These are phyloP conservation scores for Cryptococcus depauperatus DNA, from an alignment of 1,284 basidiomycete species.

Conservation along the genomic window DNA sequence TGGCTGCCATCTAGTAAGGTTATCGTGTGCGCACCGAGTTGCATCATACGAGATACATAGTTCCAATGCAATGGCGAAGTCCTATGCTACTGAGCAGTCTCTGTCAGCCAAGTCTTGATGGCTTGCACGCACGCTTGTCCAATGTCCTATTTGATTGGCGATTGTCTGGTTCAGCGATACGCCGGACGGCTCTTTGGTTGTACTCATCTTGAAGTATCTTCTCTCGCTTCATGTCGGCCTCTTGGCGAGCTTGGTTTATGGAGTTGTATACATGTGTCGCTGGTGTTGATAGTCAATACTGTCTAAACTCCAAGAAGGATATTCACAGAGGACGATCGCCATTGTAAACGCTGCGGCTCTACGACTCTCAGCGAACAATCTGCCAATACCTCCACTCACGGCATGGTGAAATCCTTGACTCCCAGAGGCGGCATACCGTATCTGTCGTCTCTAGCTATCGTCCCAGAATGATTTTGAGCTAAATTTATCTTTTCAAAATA, in stretches of 20 bases:
- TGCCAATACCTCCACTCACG: conserved; percentile 13
- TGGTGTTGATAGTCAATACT: conserved; percentile 1
- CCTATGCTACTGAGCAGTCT: too few species aligned
- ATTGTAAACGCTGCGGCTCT: conserved; percentile 31
- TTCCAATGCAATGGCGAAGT: too few species aligned
- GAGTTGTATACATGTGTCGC: conserved; percentile 24
- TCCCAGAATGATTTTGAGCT: too few species aligned
- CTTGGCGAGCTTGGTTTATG: conserved; percentile 20
- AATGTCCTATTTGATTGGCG: too few species aligned
- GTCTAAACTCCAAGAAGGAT: neutral
- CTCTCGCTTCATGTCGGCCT: conserved; percentile 20
- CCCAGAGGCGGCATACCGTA: conserved; percentile 25
- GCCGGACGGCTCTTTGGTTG: conserved; percentile 2
- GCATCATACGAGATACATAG: too few species aligned
- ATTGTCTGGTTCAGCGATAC: too few species aligned
- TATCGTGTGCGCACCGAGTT: too few species aligned
- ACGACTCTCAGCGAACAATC: neutral
- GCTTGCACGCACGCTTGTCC: too few species aligned
- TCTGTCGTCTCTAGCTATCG: too few species aligned
- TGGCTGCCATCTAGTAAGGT: too few species aligned
- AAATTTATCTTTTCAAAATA: too few species aligned
- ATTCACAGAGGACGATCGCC: conserved; percentile 25
- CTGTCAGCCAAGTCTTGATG: too few species aligned
- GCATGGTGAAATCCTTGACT: conserved; percentile 26
- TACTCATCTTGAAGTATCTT: conserved; percentile 13